Base-by-base conservation (phyloP, 768 basidiomycete species). In the Tulasnella sp. region DNA sequence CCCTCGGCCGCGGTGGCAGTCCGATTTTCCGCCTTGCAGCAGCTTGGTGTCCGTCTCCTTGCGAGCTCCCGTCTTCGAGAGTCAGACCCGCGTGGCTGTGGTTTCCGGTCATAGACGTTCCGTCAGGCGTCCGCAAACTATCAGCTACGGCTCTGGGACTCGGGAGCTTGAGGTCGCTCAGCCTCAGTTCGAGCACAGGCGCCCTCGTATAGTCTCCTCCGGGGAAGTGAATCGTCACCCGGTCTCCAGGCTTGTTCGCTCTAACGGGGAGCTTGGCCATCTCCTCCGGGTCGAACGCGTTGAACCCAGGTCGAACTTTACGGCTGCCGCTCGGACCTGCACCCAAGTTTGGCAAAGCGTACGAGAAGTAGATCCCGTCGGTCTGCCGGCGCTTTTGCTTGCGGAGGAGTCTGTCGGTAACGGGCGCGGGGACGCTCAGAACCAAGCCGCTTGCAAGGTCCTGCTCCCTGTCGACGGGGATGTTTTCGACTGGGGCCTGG, bases 201-300 rank as follows among this genome's bases (percentile, higher is more conserved):
- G 74, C 44, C 46, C 39, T 32, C 5, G 74, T 51, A n/a, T 75
- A 75, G 20, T 75, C 55, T 26, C 44, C 71, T 5, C 29, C 16
- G n/a, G 37, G n/a, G 71, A 40, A 72, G 35, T 72, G 39, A 13
- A 75, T 32, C 42, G 74, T 75, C 32, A 75, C 74, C n/a, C 74
- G 44, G 37, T 75, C 74, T 39, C 74, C 74, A 55, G 74, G 74
- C 74, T 61, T 48, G 55, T 75, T 75, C 32, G 39, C 37, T 26
- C 55, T n/a, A 15, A 40, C 44, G 32, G 44, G 74, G 15, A 75
- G 55, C 13, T 48, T 61, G 23, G 55, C 51, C 39, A 75, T 46
- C 26, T 75, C 39, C 37, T 46, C 1, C 42, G 42, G 44, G 39
- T 39, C 37, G 23, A 75, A 75, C 16, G 55, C 1, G 13, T 46